Evolutionary conservation across 2,329 filamentous ascomycete species (phyloP).

Genomic region (Colletotrichum theobromicola): DNA sequence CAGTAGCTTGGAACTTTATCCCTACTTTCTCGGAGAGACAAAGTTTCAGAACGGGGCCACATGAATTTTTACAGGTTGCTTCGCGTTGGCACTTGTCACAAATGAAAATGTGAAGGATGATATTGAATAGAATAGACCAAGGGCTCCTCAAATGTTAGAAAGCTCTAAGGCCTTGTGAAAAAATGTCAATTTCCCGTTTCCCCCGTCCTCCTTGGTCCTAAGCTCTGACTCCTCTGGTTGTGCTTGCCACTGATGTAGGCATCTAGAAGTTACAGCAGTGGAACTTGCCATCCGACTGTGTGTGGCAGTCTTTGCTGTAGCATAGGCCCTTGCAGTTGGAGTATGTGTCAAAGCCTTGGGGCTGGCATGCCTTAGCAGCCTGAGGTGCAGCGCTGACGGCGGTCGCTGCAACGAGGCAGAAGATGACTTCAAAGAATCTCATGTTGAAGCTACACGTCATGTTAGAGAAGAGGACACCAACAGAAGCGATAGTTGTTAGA

Average conservation of each 20-base stretch:
- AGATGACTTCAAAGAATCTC: background rate
- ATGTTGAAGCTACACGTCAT: background rate
- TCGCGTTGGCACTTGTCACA: background rate
- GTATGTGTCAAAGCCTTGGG: background rate
- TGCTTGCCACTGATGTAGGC: background rate
- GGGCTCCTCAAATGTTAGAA: background rate
- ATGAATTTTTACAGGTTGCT: background rate
- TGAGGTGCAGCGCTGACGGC: background rate
- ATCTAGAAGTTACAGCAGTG: background rate
- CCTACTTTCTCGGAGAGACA: background rate
- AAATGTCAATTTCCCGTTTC: background rate
- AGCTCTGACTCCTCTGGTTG: background rate
- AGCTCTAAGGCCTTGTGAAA: background rate
- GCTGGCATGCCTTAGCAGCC: background rate
- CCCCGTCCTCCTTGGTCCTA: background rate
- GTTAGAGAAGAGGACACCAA: background rate
- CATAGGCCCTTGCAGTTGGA: background rate
- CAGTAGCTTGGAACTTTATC: accelerated
- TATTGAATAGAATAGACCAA: background rate
- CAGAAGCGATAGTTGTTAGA: background rate
- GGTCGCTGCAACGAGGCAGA: background rate
- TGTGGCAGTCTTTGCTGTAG: background rate
- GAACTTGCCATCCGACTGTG: background rate
- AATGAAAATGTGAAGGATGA: background rate
- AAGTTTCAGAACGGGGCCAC: background rate